phyloP scores from a whole-genome alignment of 257 asterid genomes.

The Mentha longifolia region DNA sequence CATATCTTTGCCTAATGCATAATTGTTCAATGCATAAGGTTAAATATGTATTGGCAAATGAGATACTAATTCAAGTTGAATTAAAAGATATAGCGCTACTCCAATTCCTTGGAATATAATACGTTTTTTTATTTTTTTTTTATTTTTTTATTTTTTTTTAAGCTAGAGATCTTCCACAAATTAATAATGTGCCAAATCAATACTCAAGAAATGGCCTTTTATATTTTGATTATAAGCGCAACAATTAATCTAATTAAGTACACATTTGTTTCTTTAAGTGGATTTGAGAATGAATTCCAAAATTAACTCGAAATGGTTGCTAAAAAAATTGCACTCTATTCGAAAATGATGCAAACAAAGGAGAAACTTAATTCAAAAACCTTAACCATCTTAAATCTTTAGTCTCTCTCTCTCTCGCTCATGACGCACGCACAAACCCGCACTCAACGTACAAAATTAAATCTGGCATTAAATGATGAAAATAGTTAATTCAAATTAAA shows the following conservation, averaged over 20 bases:
- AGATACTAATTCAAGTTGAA: background rate
- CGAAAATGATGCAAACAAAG: conserved; percentile 3
- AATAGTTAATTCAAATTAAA: conserved; percentile 19
- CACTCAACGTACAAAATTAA: background rate
- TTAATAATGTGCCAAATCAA: background rate
- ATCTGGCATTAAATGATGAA: conserved; percentile 23
- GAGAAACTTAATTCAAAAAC: background rate
- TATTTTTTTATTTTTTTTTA: background rate
- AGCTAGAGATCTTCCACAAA: background rate
- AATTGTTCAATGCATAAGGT: background rate
- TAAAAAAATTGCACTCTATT: background rate
- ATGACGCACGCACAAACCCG: background rate
- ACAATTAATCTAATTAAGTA: background rate
- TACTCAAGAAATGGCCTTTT: conserved; percentile 6
- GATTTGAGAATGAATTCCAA: background rate
- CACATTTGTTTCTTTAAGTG: background rate
- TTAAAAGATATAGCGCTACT: background rate
- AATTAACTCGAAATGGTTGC: background rate
- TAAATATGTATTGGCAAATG: background rate
- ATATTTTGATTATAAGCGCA: background rate
- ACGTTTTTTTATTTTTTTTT: too few species aligned
- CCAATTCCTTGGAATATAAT: background rate
- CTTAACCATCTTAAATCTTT: background rate
- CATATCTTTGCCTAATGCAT: background rate
- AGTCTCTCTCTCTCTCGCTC: background rate